Conservation (phyloP, 2,329 filamentous ascomycete species). For the Sporothrix brunneoviolacea region DNA sequence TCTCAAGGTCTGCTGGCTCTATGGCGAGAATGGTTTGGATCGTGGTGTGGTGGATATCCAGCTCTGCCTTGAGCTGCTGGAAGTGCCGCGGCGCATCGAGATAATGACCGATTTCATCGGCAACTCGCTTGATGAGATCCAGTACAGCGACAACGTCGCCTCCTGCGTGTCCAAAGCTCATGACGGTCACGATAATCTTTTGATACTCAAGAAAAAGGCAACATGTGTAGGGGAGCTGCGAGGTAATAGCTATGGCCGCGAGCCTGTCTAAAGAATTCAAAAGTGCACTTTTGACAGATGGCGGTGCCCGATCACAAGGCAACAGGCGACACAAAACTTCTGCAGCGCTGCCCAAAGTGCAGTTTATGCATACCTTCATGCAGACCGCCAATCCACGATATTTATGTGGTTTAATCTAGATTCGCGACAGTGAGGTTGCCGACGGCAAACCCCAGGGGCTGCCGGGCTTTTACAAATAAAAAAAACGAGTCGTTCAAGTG, state of each 20-base stretch:
- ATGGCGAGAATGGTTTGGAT: background rate
- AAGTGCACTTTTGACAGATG: background rate
- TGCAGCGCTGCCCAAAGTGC: background rate
- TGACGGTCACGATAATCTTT: background rate
- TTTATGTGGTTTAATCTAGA: too few species aligned
- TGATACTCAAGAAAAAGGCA: background rate
- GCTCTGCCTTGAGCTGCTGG: background rate
- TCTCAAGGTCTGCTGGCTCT: background rate
- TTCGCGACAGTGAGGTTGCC: too few species aligned
- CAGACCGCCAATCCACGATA: background rate
- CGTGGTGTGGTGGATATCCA: too few species aligned
- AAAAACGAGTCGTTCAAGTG: too few species aligned
- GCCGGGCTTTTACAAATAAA: too few species aligned
- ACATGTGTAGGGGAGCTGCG: background rate
- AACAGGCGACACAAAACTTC: background rate
- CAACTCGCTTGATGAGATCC: background rate
- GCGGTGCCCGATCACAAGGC: background rate
- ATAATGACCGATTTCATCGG: background rate
- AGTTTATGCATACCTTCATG: background rate
- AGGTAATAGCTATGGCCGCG: too few species aligned
- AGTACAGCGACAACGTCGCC: background rate
- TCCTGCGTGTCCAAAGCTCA: background rate
- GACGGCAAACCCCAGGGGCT: too few species aligned
- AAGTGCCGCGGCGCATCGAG: background rate
- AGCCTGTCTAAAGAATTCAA: background rate